These are phyloP conservation scores for Trichoderma aggressivum DNA, from an alignment of 2,329 filamentous ascomycete genomes.

Conservation along the genomic window DNA sequence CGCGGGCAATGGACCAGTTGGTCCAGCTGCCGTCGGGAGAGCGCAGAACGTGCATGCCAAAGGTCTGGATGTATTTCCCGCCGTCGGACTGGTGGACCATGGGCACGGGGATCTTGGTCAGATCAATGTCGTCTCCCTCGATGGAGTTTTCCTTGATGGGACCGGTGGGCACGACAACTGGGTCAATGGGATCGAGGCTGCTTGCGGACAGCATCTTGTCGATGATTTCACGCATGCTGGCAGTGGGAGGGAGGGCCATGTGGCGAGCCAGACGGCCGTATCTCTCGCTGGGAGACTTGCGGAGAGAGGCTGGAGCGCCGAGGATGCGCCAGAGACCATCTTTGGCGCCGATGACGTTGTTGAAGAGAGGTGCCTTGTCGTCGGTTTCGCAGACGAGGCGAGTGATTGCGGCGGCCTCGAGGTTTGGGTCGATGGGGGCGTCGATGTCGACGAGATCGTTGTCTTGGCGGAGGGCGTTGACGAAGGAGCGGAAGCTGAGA, in stretches of 20 bases:
- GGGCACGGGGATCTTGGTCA: neutral
- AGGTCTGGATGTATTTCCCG: neutral
- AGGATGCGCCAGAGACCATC: slow-evolving; percentile 48
- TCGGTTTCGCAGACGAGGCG: slow-evolving; percentile 43
- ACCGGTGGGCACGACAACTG: neutral
- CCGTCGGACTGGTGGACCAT: neutral
- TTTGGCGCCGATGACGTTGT: slow-evolving; percentile 46
- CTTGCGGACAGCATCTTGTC: slow-evolving; percentile 36
- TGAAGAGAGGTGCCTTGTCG: slow-evolving; percentile 49
- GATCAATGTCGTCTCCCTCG: neutral
- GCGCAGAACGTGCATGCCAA: neutral
- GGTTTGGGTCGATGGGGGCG: slow-evolving; percentile 40
- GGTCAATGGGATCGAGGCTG: neutral
- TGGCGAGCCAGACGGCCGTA: slow-evolving; percentile 43
- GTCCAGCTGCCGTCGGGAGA: neutral
- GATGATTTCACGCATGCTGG: slow-evolving; percentile 34
- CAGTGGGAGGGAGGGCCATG: slow-evolving; percentile 38
- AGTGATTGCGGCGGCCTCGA: slow-evolving; percentile 47
- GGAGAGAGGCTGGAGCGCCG: slow-evolving; percentile 40
- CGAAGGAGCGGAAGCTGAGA: slow-evolving; percentile 44
- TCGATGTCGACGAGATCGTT: slow-evolving; percentile 45
- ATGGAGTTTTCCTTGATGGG: neutral
- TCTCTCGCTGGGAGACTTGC: slow-evolving; percentile 29
- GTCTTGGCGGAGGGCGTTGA: slow-evolving; percentile 41
- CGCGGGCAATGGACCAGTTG: slow-evolving; percentile 41